Percentiles rank a stretch among this genome's conserved stretches.
Conservation (phyloP, 306 rosid genomes). For the Cicer judaicum region DNA sequence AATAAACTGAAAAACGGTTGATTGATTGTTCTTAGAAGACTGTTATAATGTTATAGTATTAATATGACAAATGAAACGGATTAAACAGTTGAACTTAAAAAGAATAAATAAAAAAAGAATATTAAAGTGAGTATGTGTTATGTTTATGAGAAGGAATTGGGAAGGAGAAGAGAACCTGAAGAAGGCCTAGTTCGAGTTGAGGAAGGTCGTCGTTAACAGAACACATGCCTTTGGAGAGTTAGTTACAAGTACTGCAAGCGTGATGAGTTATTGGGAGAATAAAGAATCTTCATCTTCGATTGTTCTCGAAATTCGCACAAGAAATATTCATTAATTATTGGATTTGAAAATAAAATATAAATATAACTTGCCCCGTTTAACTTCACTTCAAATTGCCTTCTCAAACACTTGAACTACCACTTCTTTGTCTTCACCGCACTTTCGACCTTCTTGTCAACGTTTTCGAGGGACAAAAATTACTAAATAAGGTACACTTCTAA, state of each 20-base stretch:
- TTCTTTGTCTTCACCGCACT: too few relatives aligned
- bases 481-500: too few relatives aligned
- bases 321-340: too few relatives aligned
- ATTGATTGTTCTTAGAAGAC: neutral
- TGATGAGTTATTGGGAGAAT: neutral
- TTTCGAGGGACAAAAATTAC: too few relatives aligned
- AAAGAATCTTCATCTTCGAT: neutral
- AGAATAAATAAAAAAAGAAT: too few relatives aligned
- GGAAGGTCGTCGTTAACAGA: constrained; percentile 32
- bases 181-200: constrained; percentile 42
- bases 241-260: neutral
- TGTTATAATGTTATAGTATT: neutral
- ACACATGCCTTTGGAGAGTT: neutral
- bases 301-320: neutral
- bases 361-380: too few relatives aligned
- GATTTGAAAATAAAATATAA: too few relatives aligned
- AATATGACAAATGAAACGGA: neutral
- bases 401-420: too few relatives aligned
- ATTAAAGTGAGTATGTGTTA: neutral
- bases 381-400: too few relatives aligned
- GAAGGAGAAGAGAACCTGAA: constrained; percentile 2
- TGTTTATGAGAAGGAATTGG: neutral
- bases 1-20: neutral
- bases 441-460: too few relatives aligned
- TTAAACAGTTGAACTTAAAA: too few relatives aligned